These are phyloP conservation scores for Zygosaccharomyces sapae DNA, from an alignment of 1,139 yeast species.

Conservation along the genomic window DNA sequence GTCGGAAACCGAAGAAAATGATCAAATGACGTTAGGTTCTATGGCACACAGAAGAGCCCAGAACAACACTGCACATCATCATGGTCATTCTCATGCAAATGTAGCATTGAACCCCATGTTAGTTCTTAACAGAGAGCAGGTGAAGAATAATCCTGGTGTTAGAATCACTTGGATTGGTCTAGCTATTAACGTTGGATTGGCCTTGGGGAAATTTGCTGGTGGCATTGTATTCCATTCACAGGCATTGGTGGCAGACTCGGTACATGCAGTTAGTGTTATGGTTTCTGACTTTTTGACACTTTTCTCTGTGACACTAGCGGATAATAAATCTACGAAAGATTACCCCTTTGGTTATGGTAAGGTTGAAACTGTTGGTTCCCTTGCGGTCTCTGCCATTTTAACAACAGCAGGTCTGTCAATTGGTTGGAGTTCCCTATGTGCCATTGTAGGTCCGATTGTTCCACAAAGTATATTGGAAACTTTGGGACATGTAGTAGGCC, in stretches of 20 bases:
- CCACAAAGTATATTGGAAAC: conserved; percentile 54
- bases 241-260: conserved; percentile 88
- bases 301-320: conserved; percentile 79
- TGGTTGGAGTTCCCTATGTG: conserved; percentile 80
- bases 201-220: conserved; percentile 78
- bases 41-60: conserved; percentile 11
- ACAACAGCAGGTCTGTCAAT: conserved; percentile 86
- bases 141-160: conserved; percentile 72
- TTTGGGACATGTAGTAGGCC: conserved; percentile 29
- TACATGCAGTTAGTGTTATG: conserved; percentile 86
- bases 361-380: conserved; percentile 85
- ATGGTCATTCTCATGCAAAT: conserved; percentile 39
- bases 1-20: conserved; percentile 41
- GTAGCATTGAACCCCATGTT: conserved; percentile 38
- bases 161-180: conserved; percentile 91
- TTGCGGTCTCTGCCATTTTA: conserved; percentile 78
- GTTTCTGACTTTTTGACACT: conserved; percentile 84
- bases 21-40: conserved; percentile 26
- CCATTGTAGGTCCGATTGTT: conserved; percentile 62
- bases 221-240: conserved; percentile 93
- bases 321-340: conserved; percentile 54
- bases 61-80: conserved; percentile 28
- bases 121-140: conserved; percentile 39
- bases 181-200: conserved; percentile 78
- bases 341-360: conserved; percentile 93